A percentile compares a stretch with the other conserved stretches of the same genome.
phyloP scores from a whole-genome alignment of 2,329 filamentous ascomycete genomes.

The Alternaria tenuissima region DNA sequence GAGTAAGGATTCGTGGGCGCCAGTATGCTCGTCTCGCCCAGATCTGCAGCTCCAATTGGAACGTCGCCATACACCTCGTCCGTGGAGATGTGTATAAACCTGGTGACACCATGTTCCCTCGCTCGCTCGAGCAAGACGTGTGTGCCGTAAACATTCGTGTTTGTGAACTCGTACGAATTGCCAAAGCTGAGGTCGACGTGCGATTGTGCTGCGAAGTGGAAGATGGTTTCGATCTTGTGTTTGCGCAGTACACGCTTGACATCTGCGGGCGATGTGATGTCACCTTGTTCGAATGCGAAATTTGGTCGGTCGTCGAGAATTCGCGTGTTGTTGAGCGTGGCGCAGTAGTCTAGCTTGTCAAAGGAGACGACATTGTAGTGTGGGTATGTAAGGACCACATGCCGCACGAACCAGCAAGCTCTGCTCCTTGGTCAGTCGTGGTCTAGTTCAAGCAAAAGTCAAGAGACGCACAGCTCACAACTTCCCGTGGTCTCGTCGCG shows the following conservation, averaged over 20 bases:
- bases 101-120: conserved; percentile 72
- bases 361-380: conserved; percentile 83
- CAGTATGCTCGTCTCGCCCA: conserved; percentile 76
- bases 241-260: conserved; percentile 75
- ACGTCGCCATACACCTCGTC: conserved; percentile 89
- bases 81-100: conserved; percentile 84
- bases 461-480: conserved; percentile 13
- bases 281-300: conserved; percentile 81
- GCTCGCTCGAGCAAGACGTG: conserved; percentile 81
- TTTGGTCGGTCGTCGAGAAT: conserved; percentile 72
- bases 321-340: conserved; percentile 80
- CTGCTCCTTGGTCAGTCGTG: conserved; percentile 54
- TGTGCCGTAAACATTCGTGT: conserved; percentile 84
- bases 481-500: conserved; percentile 8
- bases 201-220: conserved; percentile 87
- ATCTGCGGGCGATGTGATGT: conserved; percentile 75
- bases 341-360: conserved; percentile 85
- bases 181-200: conserved; percentile 85
- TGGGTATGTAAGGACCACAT: conserved; percentile 77
- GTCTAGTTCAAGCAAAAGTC: not conserved
- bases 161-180: conserved; percentile 82
- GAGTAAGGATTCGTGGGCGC: conserved; percentile 84
- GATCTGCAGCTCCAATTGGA: conserved; percentile 73
- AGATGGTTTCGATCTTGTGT: conserved; percentile 78
- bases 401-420: conserved; percentile 83